Conservation (phyloP, 305 asterid species). For the Rubia balearica region DNA sequence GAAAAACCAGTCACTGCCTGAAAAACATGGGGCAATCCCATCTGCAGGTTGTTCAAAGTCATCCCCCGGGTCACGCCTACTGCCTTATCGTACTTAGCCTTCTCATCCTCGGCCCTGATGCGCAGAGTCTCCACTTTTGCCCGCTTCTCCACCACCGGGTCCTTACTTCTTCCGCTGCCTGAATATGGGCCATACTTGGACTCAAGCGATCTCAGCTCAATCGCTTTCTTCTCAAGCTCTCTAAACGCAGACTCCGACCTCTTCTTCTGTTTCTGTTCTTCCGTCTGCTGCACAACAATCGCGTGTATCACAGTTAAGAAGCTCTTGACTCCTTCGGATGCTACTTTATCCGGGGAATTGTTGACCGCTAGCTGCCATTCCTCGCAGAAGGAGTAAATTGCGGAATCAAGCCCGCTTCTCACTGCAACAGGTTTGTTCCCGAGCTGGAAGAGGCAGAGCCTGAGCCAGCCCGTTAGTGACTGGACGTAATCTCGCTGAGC, state of each 20-base stretch:
- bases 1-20: conserved; percentile 93
- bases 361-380: conserved; percentile 87
- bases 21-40: conserved; percentile 91
- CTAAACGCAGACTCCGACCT: conserved; percentile 57
- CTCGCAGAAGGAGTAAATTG: conserved; percentile 75
- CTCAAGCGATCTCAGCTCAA: conserved; percentile 67
- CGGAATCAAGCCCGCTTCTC: conserved; percentile 54
- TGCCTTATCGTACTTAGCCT: conserved; percentile 74
- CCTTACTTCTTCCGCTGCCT: conserved; percentile 33
- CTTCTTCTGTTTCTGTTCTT: conserved; percentile 82
- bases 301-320: conserved; percentile 66
- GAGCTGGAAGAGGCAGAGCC: conserved; percentile 81
- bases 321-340: conserved; percentile 88
- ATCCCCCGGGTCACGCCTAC: conserved; percentile 66
- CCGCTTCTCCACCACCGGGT: conserved; percentile 58
- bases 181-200: conserved; percentile 56
- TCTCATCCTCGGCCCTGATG: conserved; percentile 78
- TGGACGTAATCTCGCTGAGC: conserved; percentile 77
- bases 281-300: conserved; percentile 73
- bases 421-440: conserved; percentile 43
- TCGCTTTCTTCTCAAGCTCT: conserved; percentile 75
- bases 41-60: conserved; percentile 83
- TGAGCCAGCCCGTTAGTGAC: conserved; percentile 93
- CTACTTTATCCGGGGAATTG: conserved; percentile 88
- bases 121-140: conserved; percentile 58